Evolutionary conservation across 2,329 filamentous ascomycete species (phyloP).

Genomic region (Diaporthe ampelina): DNA sequence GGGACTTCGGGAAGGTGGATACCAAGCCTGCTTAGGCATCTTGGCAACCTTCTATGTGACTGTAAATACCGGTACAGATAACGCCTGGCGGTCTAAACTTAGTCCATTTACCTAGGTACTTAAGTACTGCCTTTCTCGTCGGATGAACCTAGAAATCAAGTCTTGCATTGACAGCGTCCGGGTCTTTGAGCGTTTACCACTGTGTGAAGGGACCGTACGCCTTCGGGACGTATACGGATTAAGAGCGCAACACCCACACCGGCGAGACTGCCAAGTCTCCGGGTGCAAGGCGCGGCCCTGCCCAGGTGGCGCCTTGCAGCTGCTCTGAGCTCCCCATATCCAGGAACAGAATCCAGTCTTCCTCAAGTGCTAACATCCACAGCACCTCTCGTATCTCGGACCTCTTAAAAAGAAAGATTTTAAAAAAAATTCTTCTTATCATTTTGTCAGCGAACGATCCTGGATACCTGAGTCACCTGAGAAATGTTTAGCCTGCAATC

Average conservation of each 20-base stretch:
- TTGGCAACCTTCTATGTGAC: slow-evolving; percentile 6
- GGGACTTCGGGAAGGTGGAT: slow-evolving; percentile 35
- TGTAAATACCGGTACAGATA: not conserved
- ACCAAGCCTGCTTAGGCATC: not conserved
- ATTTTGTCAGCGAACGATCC: too few species aligned
- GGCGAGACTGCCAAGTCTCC: not conserved
- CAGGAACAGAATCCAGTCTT: not conserved
- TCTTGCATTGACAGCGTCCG: not conserved
- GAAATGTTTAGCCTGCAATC: not conserved
- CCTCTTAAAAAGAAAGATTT: too few species aligned
- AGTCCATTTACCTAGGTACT: not conserved
- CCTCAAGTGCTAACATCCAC: too few species aligned
- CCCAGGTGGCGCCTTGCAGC: not conserved
- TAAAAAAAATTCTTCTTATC: too few species aligned
- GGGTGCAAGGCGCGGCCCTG: not conserved
- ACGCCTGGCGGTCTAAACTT: not conserved
- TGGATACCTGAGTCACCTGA: not conserved
- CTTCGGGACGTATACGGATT: too few species aligned
- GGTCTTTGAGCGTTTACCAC: too few species aligned
- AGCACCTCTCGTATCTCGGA: too few species aligned
- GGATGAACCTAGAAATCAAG: not conserved
- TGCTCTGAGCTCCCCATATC: not conserved
- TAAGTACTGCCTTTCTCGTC: not conserved
- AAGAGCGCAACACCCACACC: too few species aligned
- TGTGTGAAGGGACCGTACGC: too few species aligned